Percentiles rank a stretch among this genome's conserved stretches.
Evolutionary conservation across 331 rosid species (phyloP).

Genomic region (Pyrus hybrid): DNA sequence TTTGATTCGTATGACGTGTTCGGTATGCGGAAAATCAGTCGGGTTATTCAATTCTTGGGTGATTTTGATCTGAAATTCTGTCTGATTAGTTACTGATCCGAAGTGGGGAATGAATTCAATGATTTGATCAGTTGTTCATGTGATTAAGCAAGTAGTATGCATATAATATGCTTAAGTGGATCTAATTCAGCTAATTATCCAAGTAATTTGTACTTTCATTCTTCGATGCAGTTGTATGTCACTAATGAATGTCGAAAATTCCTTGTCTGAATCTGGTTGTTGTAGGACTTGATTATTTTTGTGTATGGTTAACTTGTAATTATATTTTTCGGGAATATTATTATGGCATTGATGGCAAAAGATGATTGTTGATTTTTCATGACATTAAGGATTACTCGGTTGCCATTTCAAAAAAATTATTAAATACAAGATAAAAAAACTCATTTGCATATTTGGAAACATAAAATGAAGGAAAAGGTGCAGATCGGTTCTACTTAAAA

Average conservation of each 20-base stretch:
- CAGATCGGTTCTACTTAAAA: background rate
- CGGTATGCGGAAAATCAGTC: background rate
- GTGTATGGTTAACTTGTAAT: background rate
- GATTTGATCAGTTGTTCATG: background rate
- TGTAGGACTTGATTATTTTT: background rate
- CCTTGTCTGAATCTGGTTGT: background rate
- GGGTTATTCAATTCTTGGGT: background rate
- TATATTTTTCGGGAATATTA: background rate
- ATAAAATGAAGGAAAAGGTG: background rate
- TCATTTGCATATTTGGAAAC: background rate
- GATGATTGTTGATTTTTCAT: background rate
- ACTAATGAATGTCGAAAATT: background rate
- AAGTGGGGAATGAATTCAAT: background rate
- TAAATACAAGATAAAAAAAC: no score
- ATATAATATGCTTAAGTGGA: no score
- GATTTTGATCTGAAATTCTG: background rate
- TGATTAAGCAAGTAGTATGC: no score
- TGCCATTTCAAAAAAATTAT: background rate
- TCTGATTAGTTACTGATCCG: background rate
- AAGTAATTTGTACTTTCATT: no score
- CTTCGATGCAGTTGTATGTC: no score
- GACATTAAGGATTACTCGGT: background rate
- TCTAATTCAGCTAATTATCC: no score
- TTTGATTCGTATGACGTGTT: background rate
- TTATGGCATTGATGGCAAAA: background rate